Percentiles rank a stretch among this genome's conserved stretches.
phyloP scores from a whole-genome alignment of 495 filamentous ascomycete genomes.

The Neurospora sp. region DNA sequence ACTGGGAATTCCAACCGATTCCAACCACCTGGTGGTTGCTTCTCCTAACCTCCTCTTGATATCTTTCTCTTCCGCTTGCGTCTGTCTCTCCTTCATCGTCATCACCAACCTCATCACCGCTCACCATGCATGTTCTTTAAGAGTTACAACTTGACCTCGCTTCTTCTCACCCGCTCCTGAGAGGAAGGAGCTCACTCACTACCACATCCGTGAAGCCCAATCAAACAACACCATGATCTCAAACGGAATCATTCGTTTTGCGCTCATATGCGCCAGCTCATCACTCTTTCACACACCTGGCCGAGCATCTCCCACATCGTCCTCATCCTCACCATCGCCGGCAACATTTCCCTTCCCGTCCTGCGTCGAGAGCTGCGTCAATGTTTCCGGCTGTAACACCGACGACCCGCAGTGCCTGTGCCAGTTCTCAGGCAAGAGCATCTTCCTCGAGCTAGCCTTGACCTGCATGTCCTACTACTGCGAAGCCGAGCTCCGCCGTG shows the following conservation, averaged over 20 bases:
- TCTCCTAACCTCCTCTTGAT: background rate
- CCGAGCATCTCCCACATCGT: background rate
- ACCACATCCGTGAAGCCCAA: background rate
- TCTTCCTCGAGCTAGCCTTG: constrained; percentile 16
- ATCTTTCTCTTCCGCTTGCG: background rate
- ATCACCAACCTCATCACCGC: background rate
- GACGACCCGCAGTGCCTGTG: constrained; percentile 19
- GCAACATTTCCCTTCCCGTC: constrained; percentile 6
- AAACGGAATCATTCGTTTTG: background rate
- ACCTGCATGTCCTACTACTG: constrained; percentile 22
- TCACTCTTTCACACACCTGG: background rate
- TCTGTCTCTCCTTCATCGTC: background rate
- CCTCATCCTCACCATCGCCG: background rate
- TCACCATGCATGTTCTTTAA: background rate
- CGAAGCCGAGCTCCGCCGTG: constrained; percentile 12
- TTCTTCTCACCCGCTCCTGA: background rate
- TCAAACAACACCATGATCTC: background rate
- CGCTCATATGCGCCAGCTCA: background rate
- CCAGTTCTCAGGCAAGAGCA: constrained; percentile 4
- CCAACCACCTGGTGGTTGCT: background rate
- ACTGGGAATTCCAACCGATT: background rate
- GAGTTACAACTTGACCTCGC: background rate
- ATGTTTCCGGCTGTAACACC: constrained; percentile 8
- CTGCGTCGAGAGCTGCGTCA: constrained; percentile 18
- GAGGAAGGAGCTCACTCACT: background rate